Evolutionary conservation across 331 rosid species (phyloP).

Genomic region (Spiraea crenata): DNA sequence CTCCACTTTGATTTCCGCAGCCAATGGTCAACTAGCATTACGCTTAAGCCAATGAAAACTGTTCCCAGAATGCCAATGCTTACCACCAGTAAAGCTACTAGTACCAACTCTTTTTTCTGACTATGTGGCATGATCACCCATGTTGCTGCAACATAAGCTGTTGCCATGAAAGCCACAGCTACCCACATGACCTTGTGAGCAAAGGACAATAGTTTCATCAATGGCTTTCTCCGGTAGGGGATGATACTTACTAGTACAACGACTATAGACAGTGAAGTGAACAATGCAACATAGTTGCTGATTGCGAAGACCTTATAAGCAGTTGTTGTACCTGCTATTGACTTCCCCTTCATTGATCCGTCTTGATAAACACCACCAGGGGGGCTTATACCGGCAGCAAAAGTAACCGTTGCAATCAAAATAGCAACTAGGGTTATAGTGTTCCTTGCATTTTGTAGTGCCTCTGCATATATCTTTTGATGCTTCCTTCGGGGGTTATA

Average conservation of each 20-base stretch:
- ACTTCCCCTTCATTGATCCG: constrained; percentile 31
- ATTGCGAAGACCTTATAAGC: constrained; percentile 66
- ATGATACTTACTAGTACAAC: constrained; percentile 71
- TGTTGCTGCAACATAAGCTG: constrained; percentile 55
- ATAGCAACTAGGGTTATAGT: constrained; percentile 50
- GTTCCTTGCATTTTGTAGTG: constrained; percentile 68
- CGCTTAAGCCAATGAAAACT: constrained; percentile 39
- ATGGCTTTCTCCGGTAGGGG: constrained; percentile 55
- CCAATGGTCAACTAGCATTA: constrained; percentile 46
- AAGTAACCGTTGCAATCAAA: constrained; percentile 46
- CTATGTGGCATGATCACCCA: constrained; percentile 53
- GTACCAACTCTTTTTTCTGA: constrained; percentile 31
- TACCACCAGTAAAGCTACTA: constrained; percentile 36
- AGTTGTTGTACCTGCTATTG: constrained; percentile 32
- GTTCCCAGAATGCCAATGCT: constrained; percentile 53
- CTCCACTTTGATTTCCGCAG: constrained; percentile 53
- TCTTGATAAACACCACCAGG: constrained; percentile 42
- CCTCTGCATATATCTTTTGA: constrained; percentile 52
- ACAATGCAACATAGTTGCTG: constrained; percentile 55
- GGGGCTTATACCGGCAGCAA: constrained; percentile 43
- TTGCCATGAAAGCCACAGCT: constrained; percentile 63
- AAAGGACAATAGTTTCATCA: constrained; percentile 35
- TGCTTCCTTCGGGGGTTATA: constrained; percentile 18
- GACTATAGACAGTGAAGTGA: constrained; percentile 57
- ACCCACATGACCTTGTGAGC: constrained; percentile 78